Conservation (phyloP, 78 protist species). For the Creolimax fragrantissima region DNA sequence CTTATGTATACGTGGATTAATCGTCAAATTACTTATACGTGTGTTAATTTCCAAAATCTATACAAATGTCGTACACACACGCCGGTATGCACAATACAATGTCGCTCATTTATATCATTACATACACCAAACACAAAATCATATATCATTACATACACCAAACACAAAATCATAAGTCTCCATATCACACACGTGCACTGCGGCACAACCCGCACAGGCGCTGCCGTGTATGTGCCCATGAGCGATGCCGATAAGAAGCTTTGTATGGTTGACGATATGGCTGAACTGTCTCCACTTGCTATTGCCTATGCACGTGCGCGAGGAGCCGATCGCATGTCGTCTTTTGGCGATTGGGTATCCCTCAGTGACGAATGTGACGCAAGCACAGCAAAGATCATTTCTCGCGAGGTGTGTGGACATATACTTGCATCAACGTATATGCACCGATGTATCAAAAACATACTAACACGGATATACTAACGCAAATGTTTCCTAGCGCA, state of each 20-base stretch:
- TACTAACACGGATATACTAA: background rate
- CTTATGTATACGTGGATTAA: no score
- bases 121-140: no score
- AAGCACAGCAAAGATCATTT: slow-evolving; percentile 53
- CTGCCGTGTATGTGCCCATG: slow-evolving; percentile 4
- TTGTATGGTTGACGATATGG: slow-evolving; percentile 48
- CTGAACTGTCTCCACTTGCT: slow-evolving; percentile 35
- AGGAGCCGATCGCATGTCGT: slow-evolving; percentile 46
- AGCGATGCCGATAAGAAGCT: slow-evolving; percentile 15
- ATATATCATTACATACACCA: no score
- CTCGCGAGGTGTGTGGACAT: slow-evolving; percentile 29
- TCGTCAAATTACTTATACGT: no score
- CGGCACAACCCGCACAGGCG: no score
- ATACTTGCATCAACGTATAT: background rate
- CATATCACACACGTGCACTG: no score
- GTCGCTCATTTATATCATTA: no score
- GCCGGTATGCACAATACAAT: no score
- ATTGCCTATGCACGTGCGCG: slow-evolving; percentile 69
- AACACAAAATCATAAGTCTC: no score
- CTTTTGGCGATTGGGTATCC: slow-evolving; percentile 70
- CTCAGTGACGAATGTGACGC: slow-evolving; percentile 51
- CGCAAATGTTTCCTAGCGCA: background rate
- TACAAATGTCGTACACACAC: no score
- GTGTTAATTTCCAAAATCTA: no score
- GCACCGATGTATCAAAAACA: background rate